A percentile compares a stretch with the other conserved stretches of the same genome.
These are phyloP conservation scores for Sanghuangporus weigelae DNA, from an alignment of 1,284 basidiomycete species.

Conservation along the genomic window DNA sequence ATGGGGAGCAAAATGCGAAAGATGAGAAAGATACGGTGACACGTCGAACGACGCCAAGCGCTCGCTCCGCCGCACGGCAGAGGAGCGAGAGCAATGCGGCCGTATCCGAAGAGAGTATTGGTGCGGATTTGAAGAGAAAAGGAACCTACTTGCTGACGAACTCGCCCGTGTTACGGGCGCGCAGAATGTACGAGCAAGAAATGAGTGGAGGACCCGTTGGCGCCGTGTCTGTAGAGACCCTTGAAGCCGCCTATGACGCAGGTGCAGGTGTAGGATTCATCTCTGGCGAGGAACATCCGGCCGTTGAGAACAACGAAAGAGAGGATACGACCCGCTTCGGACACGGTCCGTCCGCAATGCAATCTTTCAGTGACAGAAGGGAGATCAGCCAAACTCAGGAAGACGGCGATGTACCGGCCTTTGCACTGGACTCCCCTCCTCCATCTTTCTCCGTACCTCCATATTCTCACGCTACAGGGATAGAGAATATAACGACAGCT, in stretches of 20 bases:
- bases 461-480: background rate
- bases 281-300: background rate
- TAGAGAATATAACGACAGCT: background rate
- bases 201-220: background rate
- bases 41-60: conserved; percentile 1
- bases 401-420: background rate
- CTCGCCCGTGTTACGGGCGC: conserved; percentile 14
- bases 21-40: background rate
- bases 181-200: background rate
- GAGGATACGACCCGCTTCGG: too few species aligned
- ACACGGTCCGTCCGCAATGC: too few species aligned
- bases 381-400: background rate
- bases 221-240: background rate
- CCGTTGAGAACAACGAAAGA: too few species aligned
- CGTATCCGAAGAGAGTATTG: background rate
- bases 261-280: background rate
- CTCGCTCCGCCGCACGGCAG: background rate
- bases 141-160: conserved; percentile 14
- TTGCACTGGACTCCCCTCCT: background rate
- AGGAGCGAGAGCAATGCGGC: background rate
- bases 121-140: background rate
- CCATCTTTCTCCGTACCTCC: background rate
- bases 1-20: background rate
- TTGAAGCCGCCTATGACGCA: background rate
- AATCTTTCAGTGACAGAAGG: background rate